A percentile compares a stretch with the other conserved stretches of the same genome.
Evolutionary conservation across 148 eudicot genomes (phyloP).

Genomic region (Heliosperma pusillum): DNA sequence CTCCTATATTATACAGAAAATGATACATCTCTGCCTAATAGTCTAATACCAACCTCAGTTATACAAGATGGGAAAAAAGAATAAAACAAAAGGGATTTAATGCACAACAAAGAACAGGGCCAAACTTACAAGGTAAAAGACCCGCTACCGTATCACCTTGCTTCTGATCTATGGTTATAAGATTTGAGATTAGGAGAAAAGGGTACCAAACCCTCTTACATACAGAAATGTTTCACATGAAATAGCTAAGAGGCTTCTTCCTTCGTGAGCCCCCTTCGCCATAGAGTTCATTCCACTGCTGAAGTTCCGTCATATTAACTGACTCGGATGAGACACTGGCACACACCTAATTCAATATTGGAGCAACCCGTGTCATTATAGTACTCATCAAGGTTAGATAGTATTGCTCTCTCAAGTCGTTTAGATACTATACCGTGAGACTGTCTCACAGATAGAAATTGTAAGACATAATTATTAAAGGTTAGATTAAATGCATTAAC

Average conservation of each 20-base stretch:
- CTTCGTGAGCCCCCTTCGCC: slow-evolving; percentile 95
- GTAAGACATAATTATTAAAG: too few relatives aligned
- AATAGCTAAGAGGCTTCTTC: slow-evolving; percentile 81
- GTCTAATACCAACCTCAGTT: not conserved
- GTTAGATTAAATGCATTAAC: too few relatives aligned
- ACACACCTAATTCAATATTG: slow-evolving; percentile 51
- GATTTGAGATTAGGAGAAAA: slow-evolving; percentile 13
- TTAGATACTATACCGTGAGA: too few relatives aligned
- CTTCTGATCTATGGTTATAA: slow-evolving; percentile 16
- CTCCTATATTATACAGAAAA: not conserved
- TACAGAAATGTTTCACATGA: slow-evolving; percentile 56
- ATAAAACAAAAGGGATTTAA: slow-evolving; percentile 25
- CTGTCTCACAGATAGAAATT: too few relatives aligned
- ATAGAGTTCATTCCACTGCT: slow-evolving; percentile 90
- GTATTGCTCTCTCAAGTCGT: not conserved
- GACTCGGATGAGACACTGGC: slow-evolving; percentile 91
- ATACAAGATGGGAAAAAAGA: slow-evolving; percentile 15
- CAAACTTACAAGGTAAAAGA: slow-evolving; percentile 12
- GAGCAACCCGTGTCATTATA: not conserved
- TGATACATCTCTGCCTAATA: not conserved
- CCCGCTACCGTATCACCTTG: slow-evolving; percentile 3
- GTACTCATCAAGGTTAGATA: not conserved
- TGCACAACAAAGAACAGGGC: slow-evolving; percentile 8
- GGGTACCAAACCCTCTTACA: slow-evolving; percentile 26
- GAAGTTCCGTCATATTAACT: slow-evolving; percentile 83